Evolutionary conservation across 805 yeast species (phyloP).

Genomic region (Komagataella mondaviorum): DNA sequence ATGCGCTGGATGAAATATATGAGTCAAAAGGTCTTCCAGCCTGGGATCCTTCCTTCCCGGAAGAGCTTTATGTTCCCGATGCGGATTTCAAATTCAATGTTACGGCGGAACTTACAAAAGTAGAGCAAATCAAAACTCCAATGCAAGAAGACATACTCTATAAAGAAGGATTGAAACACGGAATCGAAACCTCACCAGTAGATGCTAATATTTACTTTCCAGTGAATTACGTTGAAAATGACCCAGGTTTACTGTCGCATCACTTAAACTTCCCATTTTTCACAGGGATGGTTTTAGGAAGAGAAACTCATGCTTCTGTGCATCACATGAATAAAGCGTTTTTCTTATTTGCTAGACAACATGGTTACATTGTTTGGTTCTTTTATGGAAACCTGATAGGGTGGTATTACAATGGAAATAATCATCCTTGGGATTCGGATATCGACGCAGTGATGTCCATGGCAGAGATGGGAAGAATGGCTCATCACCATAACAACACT

Average conservation of each 20-base stretch:
- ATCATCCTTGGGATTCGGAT: slow-evolving; percentile 40
- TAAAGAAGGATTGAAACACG: background rate
- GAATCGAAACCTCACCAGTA: background rate
- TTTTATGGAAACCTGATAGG: slow-evolving; percentile 40
- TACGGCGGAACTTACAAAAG: background rate
- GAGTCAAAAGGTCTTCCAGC: background rate
- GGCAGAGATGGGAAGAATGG: slow-evolving; percentile 20
- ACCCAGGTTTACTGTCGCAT: slow-evolving; percentile 2
- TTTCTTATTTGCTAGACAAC: slow-evolving; percentile 27
- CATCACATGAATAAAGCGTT: slow-evolving; percentile 33
- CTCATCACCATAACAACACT: slow-evolving; percentile 25
- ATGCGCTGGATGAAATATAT: background rate
- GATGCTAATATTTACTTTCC: background rate
- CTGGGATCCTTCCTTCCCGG: background rate
- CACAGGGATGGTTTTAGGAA: slow-evolving; percentile 19
- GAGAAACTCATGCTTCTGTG: slow-evolving; percentile 23
- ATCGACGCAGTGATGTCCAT: slow-evolving; percentile 29
- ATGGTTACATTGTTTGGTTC: slow-evolving; percentile 21
- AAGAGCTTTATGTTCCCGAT: background rate
- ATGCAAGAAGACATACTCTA: background rate
- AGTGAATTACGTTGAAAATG: background rate
- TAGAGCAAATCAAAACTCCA: background rate
- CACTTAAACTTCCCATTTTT: slow-evolving; percentile 21
- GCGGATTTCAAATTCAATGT: background rate
- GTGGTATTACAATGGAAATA: slow-evolving; percentile 37